phyloP scores from a whole-genome alignment of 129 eudicot genomes.

The Helichrysum umbraculigerum region DNA sequence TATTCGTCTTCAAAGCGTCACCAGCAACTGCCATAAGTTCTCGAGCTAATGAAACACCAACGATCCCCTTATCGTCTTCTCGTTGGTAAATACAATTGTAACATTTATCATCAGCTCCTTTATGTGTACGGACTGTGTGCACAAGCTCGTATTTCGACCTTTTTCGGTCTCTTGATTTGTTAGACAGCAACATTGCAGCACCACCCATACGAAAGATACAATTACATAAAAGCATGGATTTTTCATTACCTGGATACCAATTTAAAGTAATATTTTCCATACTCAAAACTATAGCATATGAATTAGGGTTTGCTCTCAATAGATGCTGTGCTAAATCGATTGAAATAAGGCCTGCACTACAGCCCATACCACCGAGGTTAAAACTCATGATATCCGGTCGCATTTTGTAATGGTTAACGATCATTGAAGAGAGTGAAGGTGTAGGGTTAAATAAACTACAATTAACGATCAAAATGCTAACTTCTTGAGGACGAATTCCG shows the following conservation, averaged over 20 bases:
- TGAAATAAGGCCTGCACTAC: slow-evolving; percentile 87
- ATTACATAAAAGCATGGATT: slow-evolving; percentile 85
- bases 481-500: slow-evolving; percentile 54
- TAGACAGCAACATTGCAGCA: slow-evolving; percentile 75
- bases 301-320: slow-evolving; percentile 57
- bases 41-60: slow-evolving; percentile 80
- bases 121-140: slow-evolving; percentile 87
- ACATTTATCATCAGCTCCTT: slow-evolving; percentile 77
- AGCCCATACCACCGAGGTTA: slow-evolving; percentile 90
- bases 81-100: slow-evolving; percentile 80
- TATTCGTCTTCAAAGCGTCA: slow-evolving; percentile 80
- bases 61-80: slow-evolving; percentile 68
- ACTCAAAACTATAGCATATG: slow-evolving; percentile 75
- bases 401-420: slow-evolving; percentile 86
- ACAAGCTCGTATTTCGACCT: slow-evolving; percentile 73
- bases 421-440: slow-evolving; percentile 92
- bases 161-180: slow-evolving; percentile 49
- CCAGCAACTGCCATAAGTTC: slow-evolving; percentile 96
- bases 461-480: slow-evolving; percentile 72
- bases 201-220: slow-evolving; percentile 98
- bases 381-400: slow-evolving; percentile 67
- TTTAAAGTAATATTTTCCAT: slow-evolving; percentile 85
- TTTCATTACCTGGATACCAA: slow-evolving; percentile 87
- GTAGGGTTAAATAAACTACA: slow-evolving; percentile 90
- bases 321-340: slow-evolving; percentile 72